These are phyloP conservation scores for Pyrenophora teres DNA, from an alignment of 2,329 filamentous ascomycete species.

Conservation along the genomic window DNA sequence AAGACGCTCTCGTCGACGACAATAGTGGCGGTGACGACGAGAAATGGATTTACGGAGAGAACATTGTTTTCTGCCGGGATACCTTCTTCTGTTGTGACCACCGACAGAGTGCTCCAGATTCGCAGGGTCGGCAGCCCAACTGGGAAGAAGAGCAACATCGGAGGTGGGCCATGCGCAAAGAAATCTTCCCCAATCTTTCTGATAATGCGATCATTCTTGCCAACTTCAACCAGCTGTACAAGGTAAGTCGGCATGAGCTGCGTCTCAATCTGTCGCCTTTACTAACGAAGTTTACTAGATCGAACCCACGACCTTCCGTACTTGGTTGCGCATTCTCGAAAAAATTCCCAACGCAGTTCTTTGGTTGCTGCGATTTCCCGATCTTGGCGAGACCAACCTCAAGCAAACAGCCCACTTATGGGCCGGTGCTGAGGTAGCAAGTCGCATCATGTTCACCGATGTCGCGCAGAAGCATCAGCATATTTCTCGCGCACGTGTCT, in stretches of 20 bases:
- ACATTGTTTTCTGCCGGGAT: slow-evolving; percentile 90
- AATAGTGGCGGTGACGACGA: slow-evolving; percentile 72
- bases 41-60: slow-evolving; percentile 94
- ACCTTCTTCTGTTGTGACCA: slow-evolving; percentile 99
- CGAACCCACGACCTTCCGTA: slow-evolving; percentile 93
- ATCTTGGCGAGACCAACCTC: slow-evolving; percentile 86
- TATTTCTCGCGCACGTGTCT: slow-evolving; percentile 87
- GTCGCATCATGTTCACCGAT: slow-evolving; percentile 90
- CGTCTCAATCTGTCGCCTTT: neutral
- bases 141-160: slow-evolving; percentile 84
- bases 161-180: slow-evolving; percentile 90
- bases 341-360: slow-evolving; percentile 84
- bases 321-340: slow-evolving; percentile 89
- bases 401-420: slow-evolving; percentile 78
- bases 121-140: slow-evolving; percentile 64
- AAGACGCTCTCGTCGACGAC: slow-evolving; percentile 66
- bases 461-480: slow-evolving; percentile 94
- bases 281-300: slow-evolving; percentile 63
- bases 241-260: slow-evolving; percentile 62
- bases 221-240: slow-evolving; percentile 99
- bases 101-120: slow-evolving; percentile 81
- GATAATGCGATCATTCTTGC: slow-evolving; percentile 90
- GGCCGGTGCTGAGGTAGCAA: slow-evolving; percentile 84
- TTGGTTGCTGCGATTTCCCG: slow-evolving; percentile 96
- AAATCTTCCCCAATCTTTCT: slow-evolving; percentile 80